These are phyloP conservation scores for Porcisia deanei DNA, from an alignment of 208 protist genomes.

Conservation along the genomic window DNA sequence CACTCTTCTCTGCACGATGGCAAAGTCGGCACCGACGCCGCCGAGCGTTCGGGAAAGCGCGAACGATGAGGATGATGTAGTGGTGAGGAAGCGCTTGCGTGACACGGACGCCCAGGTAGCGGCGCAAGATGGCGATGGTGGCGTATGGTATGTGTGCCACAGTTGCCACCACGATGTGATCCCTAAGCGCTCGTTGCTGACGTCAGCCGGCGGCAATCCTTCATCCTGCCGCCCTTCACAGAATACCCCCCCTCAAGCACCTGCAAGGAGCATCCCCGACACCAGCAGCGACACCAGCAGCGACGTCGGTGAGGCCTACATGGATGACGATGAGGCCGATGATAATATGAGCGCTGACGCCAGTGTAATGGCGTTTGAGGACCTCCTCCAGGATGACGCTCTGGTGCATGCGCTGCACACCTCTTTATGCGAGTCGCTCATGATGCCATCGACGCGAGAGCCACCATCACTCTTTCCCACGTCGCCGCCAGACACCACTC, in stretches of 20 bases:
- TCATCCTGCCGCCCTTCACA: neutral
- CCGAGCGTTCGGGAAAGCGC: neutral
- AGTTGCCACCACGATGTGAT: conserved; percentile 24
- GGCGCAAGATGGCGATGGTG: neutral
- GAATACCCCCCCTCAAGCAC: neutral
- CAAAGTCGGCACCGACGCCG: neutral
- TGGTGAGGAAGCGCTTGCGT: neutral
- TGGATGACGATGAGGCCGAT: neutral
- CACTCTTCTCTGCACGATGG: conserved; percentile 7
- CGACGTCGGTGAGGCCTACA: neutral
- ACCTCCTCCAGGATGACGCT: conserved; percentile 27
- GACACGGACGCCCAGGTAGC: conserved; percentile 4
- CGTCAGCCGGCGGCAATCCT: neutral
- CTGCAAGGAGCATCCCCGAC: neutral
- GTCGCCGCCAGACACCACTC: neutral
- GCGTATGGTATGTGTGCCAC: conserved; percentile 19
- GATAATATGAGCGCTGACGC: neutral
- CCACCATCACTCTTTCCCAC: neutral
- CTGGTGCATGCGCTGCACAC: conserved; percentile 24
- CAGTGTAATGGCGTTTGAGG: conserved; percentile 22
- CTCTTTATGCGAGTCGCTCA: conserved; percentile 20
- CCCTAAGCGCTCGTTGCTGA: conserved; percentile 21
- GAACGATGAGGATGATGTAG: neutral
- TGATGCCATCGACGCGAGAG: conserved; percentile 26
- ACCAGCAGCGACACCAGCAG: neutral